phyloP scores from a whole-genome alignment of 164 flowering plant species.

The Piper betle region DNA sequence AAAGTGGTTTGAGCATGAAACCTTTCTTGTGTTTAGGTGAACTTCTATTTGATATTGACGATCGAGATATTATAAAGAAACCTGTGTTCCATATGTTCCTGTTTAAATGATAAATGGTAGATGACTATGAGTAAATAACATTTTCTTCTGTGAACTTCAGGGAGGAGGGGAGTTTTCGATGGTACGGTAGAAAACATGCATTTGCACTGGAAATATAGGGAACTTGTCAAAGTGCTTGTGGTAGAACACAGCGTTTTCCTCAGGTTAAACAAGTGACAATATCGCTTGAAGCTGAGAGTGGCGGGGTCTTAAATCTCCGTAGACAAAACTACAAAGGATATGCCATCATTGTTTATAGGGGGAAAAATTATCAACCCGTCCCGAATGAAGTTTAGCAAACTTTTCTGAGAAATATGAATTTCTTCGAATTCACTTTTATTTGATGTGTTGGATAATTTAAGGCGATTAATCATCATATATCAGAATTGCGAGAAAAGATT shows the following conservation, averaged over 20 bases:
- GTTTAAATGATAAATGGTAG: too few relatives aligned
- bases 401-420: constrained; percentile 62
- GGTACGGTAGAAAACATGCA: constrained; percentile 97
- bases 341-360: constrained; percentile 86
- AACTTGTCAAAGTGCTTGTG: constrained; percentile 73
- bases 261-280: constrained; percentile 49
- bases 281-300: constrained; percentile 87
- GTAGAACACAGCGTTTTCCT: constrained; percentile 33
- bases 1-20: constrained; percentile 85
- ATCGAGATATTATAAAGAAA: too few relatives aligned
- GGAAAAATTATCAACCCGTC: constrained; percentile 75
- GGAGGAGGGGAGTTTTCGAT: constrained; percentile 63
- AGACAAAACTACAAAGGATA: constrained; percentile 65
- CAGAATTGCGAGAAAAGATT: constrained; percentile 40
- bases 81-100: too few relatives aligned
- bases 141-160: not conserved
- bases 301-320: constrained; percentile 84
- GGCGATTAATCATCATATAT: constrained; percentile 70
- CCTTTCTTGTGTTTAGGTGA: constrained; percentile 78
- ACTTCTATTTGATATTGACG: not conserved
- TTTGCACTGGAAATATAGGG: constrained; percentile 97
- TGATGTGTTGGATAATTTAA: constrained; percentile 10
- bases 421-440: too few relatives aligned
- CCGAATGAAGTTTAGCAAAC: constrained; percentile 46
- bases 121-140: too few relatives aligned